Percentiles rank a stretch among this genome's conserved stretches.
phyloP scores from a whole-genome alignment of 768 basidiomycete species.

The Panaeolus papilionaceus region DNA sequence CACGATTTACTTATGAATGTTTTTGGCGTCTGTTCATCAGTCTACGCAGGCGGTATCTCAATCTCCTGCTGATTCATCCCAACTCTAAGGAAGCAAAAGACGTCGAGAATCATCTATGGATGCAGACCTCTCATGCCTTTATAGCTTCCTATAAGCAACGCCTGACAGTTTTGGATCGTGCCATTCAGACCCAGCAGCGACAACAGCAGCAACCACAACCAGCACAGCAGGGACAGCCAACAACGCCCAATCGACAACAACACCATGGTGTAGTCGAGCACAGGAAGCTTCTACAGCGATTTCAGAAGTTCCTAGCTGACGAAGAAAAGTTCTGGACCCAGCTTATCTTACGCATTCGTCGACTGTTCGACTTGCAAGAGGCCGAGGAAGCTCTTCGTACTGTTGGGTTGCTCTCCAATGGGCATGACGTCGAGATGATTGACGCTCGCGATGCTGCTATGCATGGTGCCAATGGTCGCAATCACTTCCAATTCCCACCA shows the following conservation, averaged over 20 bases:
- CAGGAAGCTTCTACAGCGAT: conserved; percentile 85
- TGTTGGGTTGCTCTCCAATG: conserved; percentile 56
- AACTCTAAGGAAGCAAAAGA: conserved; percentile 78
- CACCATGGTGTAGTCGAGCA: conserved; percentile 76
- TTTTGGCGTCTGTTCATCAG: conserved; percentile 40
- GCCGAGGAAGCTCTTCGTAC: conserved; percentile 60
- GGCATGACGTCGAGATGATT: conserved; percentile 40
- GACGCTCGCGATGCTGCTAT: conserved; percentile 27
- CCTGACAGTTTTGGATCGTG: conserved; percentile 69
- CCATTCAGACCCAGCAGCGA: conserved; percentile 46
- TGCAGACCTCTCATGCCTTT: conserved; percentile 89
- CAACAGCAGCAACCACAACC: conserved; percentile 42
- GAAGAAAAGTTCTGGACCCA: conserved; percentile 94
- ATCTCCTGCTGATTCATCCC: conserved; percentile 71
- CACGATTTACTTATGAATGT: conserved; percentile 25
- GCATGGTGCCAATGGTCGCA: conserved; percentile 48
- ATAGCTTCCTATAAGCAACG: conserved; percentile 84
- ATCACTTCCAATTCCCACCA: conserved; percentile 69
- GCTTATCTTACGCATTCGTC: conserved; percentile 76
- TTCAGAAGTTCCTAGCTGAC: conserved; percentile 86
- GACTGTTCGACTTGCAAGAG: conserved; percentile 73
- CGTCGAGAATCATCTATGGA: conserved; percentile 87
- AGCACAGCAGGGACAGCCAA: conserved; percentile 31
- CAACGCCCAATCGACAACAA: conserved; percentile 33
- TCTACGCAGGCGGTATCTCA: conserved; percentile 73